phyloP scores from a whole-genome alignment of 148 eudicot species.

The Rheum nobile region DNA sequence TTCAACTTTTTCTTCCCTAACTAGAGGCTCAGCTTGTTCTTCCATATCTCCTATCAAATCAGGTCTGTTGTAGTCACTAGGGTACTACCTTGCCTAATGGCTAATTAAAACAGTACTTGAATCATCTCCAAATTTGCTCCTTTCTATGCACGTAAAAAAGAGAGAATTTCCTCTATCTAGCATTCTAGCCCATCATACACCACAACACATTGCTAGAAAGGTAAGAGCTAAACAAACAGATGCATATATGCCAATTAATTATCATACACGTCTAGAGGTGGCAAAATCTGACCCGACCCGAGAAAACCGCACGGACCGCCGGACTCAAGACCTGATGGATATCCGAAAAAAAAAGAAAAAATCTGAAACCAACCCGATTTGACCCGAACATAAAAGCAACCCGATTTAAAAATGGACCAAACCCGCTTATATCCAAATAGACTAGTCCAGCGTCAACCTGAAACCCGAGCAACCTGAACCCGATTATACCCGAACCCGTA shows the following conservation, averaged over 20 bases:
- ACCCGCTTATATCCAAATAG: no score
- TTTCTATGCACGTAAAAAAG: not conserved
- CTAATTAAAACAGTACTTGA: not conserved
- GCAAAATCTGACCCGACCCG: no score
- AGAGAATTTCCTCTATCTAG: not conserved
- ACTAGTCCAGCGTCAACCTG: no score
- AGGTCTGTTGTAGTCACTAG: not conserved
- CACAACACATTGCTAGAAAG: not conserved
- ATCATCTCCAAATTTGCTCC: not conserved
- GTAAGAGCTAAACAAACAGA: not conserved
- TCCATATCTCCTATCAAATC: not conserved
- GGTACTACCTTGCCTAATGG: not conserved
- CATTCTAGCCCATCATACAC: not conserved
- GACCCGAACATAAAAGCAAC: no score
- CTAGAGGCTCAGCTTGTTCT: not conserved
- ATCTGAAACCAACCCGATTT: no score
- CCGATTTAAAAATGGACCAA: no score
- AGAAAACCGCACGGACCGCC: no score
- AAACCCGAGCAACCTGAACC: no score
- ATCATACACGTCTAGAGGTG: not conserved
- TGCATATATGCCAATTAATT: not conserved
- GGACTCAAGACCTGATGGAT: not conserved
- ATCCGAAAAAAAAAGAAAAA: no score
- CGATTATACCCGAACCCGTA: no score
- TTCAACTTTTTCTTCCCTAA: not conserved